phyloP scores from a whole-genome alignment of 306 rosid species.

The Quercus alba region DNA sequence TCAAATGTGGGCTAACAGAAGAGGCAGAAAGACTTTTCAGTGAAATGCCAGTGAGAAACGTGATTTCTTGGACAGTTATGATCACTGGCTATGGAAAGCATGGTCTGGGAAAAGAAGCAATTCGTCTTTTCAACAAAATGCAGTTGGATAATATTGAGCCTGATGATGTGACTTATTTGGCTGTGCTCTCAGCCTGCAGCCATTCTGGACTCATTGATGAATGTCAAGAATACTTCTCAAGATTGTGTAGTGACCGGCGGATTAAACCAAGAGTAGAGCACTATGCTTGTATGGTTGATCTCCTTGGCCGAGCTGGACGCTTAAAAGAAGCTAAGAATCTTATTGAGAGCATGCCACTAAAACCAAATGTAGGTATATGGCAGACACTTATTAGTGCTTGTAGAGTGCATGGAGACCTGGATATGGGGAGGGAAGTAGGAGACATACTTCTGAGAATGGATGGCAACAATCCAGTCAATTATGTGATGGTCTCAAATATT shows the following conservation, averaged over 20 bases:
- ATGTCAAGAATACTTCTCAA: constrained; percentile 52
- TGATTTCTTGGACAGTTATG: constrained; percentile 70
- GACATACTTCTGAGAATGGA: constrained; percentile 44
- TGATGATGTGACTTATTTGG: constrained; percentile 53
- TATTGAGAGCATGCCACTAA: constrained; percentile 50
- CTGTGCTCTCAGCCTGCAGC: constrained; percentile 68
- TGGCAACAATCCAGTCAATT: constrained; percentile 47
- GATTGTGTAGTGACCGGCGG: constrained; percentile 23
- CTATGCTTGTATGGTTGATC: constrained; percentile 67
- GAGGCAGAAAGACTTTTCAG: constrained; percentile 48
- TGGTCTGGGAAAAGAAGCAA: constrained; percentile 50
- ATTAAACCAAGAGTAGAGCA: constrained; percentile 49
- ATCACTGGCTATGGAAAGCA: constrained; percentile 69
- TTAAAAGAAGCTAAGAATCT: constrained; percentile 54
- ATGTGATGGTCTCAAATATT: constrained; percentile 60
- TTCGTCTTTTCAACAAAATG: constrained; percentile 47
- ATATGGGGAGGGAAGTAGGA: constrained; percentile 55
- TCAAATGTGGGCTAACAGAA: constrained; percentile 56
- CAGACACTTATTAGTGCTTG: constrained; percentile 63
- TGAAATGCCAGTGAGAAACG: constrained; percentile 37
- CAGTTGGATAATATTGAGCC: constrained; percentile 37
- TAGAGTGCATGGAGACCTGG: constrained; percentile 54
- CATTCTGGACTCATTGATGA: constrained; percentile 55
- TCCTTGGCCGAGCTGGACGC: constrained; percentile 57
- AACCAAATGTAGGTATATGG: constrained; percentile 60